Evolutionary conservation across 2,329 filamentous ascomycete genomes (phyloP).

Genomic region (Fusarium heterosporum): DNA sequence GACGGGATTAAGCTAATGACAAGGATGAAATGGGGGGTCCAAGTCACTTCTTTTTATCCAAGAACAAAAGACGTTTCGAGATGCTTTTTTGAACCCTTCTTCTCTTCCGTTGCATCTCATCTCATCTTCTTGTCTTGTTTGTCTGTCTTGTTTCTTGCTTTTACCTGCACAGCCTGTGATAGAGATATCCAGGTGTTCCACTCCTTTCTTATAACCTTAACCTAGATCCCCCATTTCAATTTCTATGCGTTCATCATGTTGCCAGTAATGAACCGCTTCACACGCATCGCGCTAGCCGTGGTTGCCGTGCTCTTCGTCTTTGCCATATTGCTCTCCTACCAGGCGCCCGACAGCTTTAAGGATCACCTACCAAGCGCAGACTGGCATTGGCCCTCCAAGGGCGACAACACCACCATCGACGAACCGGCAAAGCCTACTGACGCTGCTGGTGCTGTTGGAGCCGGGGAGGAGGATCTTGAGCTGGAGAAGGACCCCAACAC

Average conservation of each 20-base stretch:
- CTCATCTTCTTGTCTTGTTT: not conserved
- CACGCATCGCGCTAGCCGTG: conserved; percentile 45
- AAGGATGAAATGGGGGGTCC: conserved; percentile 25
- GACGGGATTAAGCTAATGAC: conserved; percentile 15
- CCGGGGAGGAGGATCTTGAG: conserved; percentile 34
- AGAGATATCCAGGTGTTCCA: conserved; percentile 34
- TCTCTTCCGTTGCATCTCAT: conserved; percentile 13
- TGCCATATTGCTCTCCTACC: conserved; percentile 37
- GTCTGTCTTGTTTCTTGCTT: conserved; percentile 12
- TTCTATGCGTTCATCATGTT: conserved; percentile 37
- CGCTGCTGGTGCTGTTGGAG: conserved; percentile 20
- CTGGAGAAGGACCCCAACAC: conserved; percentile 26
- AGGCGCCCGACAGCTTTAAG: conserved; percentile 35
- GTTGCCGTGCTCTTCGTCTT: conserved; percentile 39
- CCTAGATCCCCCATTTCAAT: not conserved
- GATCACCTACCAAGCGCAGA: conserved; percentile 33
- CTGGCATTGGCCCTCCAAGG: conserved; percentile 39
- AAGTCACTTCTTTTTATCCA: conserved; percentile 25
- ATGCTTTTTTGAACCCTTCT: conserved; percentile 16
- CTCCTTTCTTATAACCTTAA: conserved; percentile 21
- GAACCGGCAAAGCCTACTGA: conserved; percentile 28
- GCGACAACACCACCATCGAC: conserved; percentile 15
- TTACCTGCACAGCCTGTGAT: conserved; percentile 19
- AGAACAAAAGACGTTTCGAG: conserved; percentile 20
- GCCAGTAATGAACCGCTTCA: conserved; percentile 38